A percentile compares a stretch with the other conserved stretches of the same genome.
phyloP scores from a whole-genome alignment of 2,329 filamentous ascomycete genomes.

The Aspergillus flavus region DNA sequence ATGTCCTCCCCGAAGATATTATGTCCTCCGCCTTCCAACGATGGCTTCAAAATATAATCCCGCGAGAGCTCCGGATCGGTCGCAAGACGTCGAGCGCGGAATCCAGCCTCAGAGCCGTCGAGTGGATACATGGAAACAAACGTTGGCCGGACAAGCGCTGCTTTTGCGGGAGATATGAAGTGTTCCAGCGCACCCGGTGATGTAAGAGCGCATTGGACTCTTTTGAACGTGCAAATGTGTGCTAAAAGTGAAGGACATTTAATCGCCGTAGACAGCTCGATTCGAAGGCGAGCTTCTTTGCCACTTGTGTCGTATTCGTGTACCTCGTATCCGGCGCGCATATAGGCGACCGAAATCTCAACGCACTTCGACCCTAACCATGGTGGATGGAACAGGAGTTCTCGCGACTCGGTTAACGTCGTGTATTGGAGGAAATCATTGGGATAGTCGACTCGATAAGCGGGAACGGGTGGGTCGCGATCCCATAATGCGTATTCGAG shows the following conservation, averaged over 20 bases:
- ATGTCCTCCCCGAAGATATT: constrained; percentile 47
- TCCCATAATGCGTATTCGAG: constrained; percentile 49
- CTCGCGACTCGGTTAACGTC: constrained; percentile 29
- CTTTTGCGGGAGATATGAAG: constrained; percentile 36
- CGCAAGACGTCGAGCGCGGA: constrained; percentile 28
- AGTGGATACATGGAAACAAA: constrained; percentile 44
- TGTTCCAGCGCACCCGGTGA: constrained; percentile 34
- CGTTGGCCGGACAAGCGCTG: constrained; percentile 31
- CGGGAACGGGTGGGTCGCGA: constrained; percentile 31
- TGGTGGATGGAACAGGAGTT: constrained; percentile 41
- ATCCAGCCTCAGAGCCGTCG: constrained; percentile 34
- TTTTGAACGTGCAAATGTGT: constrained; percentile 48
- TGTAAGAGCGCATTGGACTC: constrained; percentile 46
- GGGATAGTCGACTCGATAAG: constrained; percentile 42
- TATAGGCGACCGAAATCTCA: constrained; percentile 49
- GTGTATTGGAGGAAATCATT: constrained; percentile 34
- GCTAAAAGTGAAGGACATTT: constrained; percentile 49
- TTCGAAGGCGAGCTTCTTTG: constrained; percentile 31
- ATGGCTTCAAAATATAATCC: constrained; percentile 48
- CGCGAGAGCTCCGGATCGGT: constrained; percentile 22
- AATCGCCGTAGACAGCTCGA: constrained; percentile 46
- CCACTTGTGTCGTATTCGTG: constrained; percentile 42
- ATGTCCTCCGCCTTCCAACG: constrained; percentile 48
- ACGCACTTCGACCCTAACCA: constrained; percentile 21
- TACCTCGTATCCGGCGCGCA: constrained; percentile 47